A percentile compares a stretch with the other conserved stretches of the same genome.
Conservation (phyloP, 2,329 filamentous ascomycete genomes). For the Fusarium phyllophilum region DNA sequence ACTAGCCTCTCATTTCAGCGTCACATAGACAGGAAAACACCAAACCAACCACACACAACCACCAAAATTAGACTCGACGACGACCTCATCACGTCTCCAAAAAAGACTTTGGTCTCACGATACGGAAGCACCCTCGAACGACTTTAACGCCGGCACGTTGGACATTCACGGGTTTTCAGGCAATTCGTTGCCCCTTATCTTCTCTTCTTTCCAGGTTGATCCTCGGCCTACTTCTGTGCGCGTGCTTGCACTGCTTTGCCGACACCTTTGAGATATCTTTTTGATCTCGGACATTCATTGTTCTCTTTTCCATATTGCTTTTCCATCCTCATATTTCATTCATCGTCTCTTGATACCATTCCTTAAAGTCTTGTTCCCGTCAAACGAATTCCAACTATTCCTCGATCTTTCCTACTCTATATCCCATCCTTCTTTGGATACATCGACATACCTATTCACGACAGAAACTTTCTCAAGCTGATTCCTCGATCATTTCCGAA, state of each 20-base stretch:
- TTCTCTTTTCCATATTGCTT: conserved; percentile 23
- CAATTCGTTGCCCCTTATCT: conserved; percentile 39
- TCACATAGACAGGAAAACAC: conserved; percentile 33
- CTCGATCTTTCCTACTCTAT: conserved; percentile 20
- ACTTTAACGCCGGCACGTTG: conserved; percentile 41
- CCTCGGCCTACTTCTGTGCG: conserved; percentile 59
- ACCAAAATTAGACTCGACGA: conserved; percentile 23
- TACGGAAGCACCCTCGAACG: conserved; percentile 25
- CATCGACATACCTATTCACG: conserved; percentile 34
- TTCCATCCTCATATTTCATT: conserved; percentile 3
- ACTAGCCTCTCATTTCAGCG: conserved; percentile 39
- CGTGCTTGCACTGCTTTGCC: conserved; percentile 44
- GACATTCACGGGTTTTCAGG: conserved; percentile 37
- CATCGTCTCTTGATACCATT: conserved; percentile 41
- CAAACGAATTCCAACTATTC: conserved; percentile 24
- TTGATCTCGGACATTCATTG: conserved; percentile 34
- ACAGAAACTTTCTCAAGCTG: conserved; percentile 31
- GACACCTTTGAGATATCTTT: conserved; percentile 36
- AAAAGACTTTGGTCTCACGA: conserved; percentile 15
- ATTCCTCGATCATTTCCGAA: conserved; percentile 30
- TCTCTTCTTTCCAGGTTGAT: conserved; percentile 62
- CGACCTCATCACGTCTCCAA: conserved; percentile 8
- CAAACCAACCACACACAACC: conserved; percentile 13
- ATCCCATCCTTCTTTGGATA: conserved; percentile 23
- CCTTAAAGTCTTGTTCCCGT: conserved; percentile 22